Conservation (phyloP, 768 basidiomycete species). For the Termitomyces bulborhizus region DNA sequence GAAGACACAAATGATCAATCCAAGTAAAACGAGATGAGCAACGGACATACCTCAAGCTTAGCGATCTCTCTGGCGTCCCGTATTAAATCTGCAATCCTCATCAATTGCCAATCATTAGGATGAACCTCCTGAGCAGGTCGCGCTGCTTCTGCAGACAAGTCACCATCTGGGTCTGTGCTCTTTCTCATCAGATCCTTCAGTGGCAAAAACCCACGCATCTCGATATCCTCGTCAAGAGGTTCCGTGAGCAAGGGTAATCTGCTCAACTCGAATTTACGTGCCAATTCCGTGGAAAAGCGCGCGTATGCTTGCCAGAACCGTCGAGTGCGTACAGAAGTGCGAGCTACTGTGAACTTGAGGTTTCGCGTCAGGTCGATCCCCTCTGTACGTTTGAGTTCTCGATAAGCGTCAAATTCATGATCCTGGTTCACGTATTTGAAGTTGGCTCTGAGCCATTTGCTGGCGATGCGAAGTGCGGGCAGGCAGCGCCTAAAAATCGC, state of each 20-base stretch:
- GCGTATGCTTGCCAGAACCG: slow-evolving; percentile 71
- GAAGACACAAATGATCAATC: not conserved
- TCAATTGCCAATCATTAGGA: slow-evolving; percentile 93
- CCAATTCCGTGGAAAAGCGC: slow-evolving; percentile 57
- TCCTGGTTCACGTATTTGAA: slow-evolving; percentile 56
- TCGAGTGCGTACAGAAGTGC: slow-evolving; percentile 32
- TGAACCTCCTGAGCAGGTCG: slow-evolving; percentile 39
- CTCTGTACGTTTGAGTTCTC: slow-evolving; percentile 22
- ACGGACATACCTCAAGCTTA: slow-evolving; percentile 45
- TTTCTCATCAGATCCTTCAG: slow-evolving; percentile 55
- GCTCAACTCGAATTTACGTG: slow-evolving; percentile 59
- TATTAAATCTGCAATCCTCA: slow-evolving; percentile 86
- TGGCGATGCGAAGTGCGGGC: slow-evolving; percentile 80
- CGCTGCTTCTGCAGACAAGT: slow-evolving; percentile 14
- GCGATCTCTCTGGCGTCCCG: slow-evolving; percentile 61
- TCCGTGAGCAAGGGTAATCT: slow-evolving; percentile 51
- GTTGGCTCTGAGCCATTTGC: slow-evolving; percentile 85
- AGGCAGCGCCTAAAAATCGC: slow-evolving; percentile 82
- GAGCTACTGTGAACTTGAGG: slow-evolving; percentile 24
- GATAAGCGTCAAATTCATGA: slow-evolving; percentile 28
- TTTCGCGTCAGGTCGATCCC: slow-evolving; percentile 24
- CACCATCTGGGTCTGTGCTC: slow-evolving; percentile 15
- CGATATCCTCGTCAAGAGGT: slow-evolving; percentile 85
- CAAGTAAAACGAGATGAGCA: not conserved
- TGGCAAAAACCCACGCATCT: slow-evolving; percentile 84